phyloP scores from a whole-genome alignment of 768 basidiomycete genomes.

The Floccularia luteovirens region DNA sequence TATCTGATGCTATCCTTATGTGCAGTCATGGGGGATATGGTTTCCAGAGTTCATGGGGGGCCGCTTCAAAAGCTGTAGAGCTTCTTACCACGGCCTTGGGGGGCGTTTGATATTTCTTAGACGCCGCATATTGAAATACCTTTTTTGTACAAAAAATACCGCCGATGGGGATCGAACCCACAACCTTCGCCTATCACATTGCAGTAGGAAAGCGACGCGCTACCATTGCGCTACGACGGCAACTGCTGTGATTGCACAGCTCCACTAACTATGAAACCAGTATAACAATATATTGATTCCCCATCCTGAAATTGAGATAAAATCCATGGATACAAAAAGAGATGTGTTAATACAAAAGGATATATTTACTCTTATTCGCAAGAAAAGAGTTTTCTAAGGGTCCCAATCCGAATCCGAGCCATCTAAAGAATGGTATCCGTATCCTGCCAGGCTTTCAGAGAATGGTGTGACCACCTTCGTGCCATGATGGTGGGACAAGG shows the following conservation, averaged over 20 bases:
- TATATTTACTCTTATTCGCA: too few species aligned
- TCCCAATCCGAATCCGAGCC: constrained; percentile 1
- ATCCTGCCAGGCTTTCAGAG: constrained; percentile 5
- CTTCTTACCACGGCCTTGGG: constrained; percentile 6
- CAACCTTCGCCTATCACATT: background rate
- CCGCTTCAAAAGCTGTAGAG: constrained; percentile 37
- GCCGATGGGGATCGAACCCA: constrained; percentile 3
- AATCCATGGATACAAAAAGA: too few species aligned
- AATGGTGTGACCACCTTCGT: constrained; percentile 8
- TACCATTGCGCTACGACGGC: constrained; percentile 2
- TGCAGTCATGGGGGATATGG: constrained; percentile 60
- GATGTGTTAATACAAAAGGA: too few species aligned
- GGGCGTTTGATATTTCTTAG: too few species aligned
- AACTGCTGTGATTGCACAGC: too few species aligned
- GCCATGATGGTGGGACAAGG: constrained; percentile 3
- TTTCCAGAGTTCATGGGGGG: constrained; percentile 63
- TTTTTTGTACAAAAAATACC: constrained; percentile 1
- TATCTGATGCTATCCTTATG: background rate
- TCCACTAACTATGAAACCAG: too few species aligned
- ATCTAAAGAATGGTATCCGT: constrained; percentile 8
- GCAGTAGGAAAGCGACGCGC: constrained; percentile 1
- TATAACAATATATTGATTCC: too few species aligned
- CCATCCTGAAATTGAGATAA: too few species aligned
- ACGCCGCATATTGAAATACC: too few species aligned
- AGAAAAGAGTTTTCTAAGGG: too few species aligned